phyloP scores from a whole-genome alignment of 108 stramenopile genomes.

The Pseudonitzschia multistriata region DNA sequence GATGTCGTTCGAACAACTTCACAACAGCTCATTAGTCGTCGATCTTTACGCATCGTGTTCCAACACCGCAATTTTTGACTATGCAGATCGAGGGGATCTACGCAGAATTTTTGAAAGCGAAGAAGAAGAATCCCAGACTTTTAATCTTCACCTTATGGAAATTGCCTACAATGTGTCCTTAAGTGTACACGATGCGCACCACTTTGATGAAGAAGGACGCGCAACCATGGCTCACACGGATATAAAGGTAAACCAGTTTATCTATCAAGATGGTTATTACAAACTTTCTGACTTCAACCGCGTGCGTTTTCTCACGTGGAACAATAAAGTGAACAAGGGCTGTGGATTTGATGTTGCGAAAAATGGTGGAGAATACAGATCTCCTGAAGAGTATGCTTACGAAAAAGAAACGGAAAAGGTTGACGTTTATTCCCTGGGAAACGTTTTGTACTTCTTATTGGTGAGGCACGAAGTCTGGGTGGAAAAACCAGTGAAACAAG shows the following conservation, averaged over 20 bases:
- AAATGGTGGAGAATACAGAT: conserved; percentile 57
- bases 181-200: conserved; percentile 60
- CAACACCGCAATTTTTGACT: conserved; percentile 70
- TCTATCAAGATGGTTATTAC: conserved; percentile 52
- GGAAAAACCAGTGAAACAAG: conserved; percentile 26
- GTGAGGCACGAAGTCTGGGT: conserved; percentile 51
- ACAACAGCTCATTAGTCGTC: conserved; percentile 50
- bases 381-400: conserved; percentile 68
- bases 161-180: conserved; percentile 65
- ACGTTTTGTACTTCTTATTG: conserved; percentile 59
- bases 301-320: conserved; percentile 55
- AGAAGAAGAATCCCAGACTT: not conserved
- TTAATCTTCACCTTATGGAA: conserved; percentile 38
- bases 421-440: conserved; percentile 68
- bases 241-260: conserved; percentile 63
- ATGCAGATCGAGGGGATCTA: conserved; percentile 60
- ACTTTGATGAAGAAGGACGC: conserved; percentile 51
- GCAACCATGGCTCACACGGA: conserved; percentile 68
- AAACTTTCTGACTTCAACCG: conserved; percentile 79
- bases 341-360: conserved; percentile 56
- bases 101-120: conserved; percentile 34
- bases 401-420: conserved; percentile 62
- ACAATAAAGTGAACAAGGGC: conserved; percentile 8
- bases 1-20: conserved; percentile 48
- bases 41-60: conserved; percentile 69